Percentiles rank a stretch among this genome's conserved stretches.
These are phyloP conservation scores for Nissolia schottii DNA, from an alignment of 306 rosid species.

Conservation along the genomic window DNA sequence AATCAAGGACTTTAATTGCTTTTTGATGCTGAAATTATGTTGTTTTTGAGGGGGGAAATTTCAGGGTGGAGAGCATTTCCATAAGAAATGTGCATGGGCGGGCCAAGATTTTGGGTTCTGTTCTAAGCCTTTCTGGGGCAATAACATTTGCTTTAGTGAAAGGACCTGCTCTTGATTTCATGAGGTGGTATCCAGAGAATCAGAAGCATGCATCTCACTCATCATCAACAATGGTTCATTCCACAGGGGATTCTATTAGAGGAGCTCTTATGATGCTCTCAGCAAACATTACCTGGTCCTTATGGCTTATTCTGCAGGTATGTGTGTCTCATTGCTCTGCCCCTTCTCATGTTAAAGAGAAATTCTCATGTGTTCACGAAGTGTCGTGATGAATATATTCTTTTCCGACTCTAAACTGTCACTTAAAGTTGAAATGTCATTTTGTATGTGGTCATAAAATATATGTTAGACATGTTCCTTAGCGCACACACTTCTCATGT, in stretches of 20 bases:
- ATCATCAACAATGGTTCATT: conserved; percentile 8
- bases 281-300: conserved; percentile 72
- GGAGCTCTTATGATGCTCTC: conserved; percentile 78
- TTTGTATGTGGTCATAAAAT: too few relatives aligned
- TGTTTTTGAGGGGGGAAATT: conserved; percentile 10
- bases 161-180: conserved; percentile 59
- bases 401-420: too few relatives aligned
- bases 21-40: not conserved
- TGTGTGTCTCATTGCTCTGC: not conserved
- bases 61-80: conserved; percentile 69
- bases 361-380: too few relatives aligned
- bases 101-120: conserved; percentile 72
- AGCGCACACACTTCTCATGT: too few relatives aligned
- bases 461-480: too few relatives aligned
- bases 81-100: conserved; percentile 48
- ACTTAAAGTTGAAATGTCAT: too few relatives aligned
- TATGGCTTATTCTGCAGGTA: conserved; percentile 95
- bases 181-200: conserved; percentile 36
- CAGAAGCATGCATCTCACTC: conserved; percentile 8
- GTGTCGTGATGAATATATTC: too few relatives aligned
- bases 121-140: conserved; percentile 68
- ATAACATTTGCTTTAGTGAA: conserved; percentile 66
- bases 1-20: not conserved
- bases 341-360: not conserved
- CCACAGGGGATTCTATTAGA: conserved; percentile 43